These are phyloP conservation scores for Fulvia fulva DNA, from an alignment of 2,329 filamentous ascomycete species.

Conservation along the genomic window DNA sequence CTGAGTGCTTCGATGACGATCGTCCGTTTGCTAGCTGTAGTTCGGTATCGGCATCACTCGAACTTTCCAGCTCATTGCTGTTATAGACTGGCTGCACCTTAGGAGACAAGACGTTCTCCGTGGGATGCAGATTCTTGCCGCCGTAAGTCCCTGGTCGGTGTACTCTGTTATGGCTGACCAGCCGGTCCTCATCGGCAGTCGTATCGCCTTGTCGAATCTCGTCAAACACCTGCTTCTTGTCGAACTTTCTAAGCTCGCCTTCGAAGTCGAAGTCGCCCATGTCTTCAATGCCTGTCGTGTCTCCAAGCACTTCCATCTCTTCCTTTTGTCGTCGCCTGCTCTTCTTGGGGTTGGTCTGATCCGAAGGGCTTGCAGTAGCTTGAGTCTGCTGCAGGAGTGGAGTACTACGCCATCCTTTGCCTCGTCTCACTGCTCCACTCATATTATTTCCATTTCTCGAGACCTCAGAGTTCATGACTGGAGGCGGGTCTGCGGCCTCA, in stretches of 20 bases:
- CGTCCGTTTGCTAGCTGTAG: constrained; percentile 33
- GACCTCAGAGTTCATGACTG: constrained; percentile 33
- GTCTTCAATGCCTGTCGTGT: constrained; percentile 90
- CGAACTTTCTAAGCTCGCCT: constrained; percentile 84
- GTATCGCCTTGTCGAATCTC: constrained; percentile 86
- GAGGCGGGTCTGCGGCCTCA: constrained; percentile 25
- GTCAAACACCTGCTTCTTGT: constrained; percentile 87
- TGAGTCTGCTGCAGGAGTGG: constrained; percentile 62
- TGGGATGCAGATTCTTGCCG: constrained; percentile 87
- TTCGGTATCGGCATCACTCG: constrained; percentile 35
- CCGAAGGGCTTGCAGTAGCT: constrained; percentile 36
- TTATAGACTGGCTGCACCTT: constrained; percentile 28
- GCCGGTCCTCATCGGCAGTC: constrained; percentile 81
- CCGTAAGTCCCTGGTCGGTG: constrained; percentile 49
- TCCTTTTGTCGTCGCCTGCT: constrained; percentile 48
- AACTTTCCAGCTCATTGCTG: constrained; percentile 28
- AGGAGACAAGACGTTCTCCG: constrained; percentile 81
- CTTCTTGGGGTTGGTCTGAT: constrained; percentile 25
- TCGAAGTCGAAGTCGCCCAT: constrained; percentile 94
- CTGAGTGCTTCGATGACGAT: constrained; percentile 31
- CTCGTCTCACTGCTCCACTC: constrained; percentile 42
- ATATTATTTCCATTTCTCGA: constrained; percentile 37
- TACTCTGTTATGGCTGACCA: constrained; percentile 81
- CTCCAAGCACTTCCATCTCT: constrained; percentile 74
- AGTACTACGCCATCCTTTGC: constrained; percentile 65